These are phyloP conservation scores for Blyttiomyces sp. DNA, from an alignment of 371 early-diverging fungal species.

Conservation along the genomic window DNA sequence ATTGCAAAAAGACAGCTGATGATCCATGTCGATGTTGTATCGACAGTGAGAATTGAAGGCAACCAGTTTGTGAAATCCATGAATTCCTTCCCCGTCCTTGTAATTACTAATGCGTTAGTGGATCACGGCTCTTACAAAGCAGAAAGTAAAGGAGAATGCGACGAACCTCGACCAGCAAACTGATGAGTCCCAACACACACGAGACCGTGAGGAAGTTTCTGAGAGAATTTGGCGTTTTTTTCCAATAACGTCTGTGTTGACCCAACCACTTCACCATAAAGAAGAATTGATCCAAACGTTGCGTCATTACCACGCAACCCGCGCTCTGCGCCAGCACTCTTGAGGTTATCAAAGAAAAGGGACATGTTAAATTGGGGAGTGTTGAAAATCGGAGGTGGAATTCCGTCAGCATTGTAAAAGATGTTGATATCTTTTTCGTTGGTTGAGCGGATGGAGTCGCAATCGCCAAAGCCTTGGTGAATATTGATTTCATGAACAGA, in stretches of 20 bases:
- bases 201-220: conserved; percentile 68
- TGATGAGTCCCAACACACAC: conserved; percentile 78
- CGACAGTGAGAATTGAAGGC: conserved; percentile 80
- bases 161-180: conserved; percentile 66
- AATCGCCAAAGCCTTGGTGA: neutral
- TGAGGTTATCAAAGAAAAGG: conserved; percentile 42
- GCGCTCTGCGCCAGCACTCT: conserved; percentile 4
- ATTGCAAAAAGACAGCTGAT: conserved; percentile 84
- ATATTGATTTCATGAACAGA: too few species aligned
- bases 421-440: neutral
- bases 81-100: conserved; percentile 81
- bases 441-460: neutral
- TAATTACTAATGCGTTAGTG: neutral
- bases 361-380: conserved; percentile 39
- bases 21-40: conserved; percentile 60
- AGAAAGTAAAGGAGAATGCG: neutral
- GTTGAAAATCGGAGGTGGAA: too few species aligned
- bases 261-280: conserved; percentile 73
- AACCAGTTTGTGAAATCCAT: conserved; percentile 91
- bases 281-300: conserved; percentile 66
- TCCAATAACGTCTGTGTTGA: conserved; percentile 92
- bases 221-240: conserved; percentile 68
- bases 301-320: conserved; percentile 30
- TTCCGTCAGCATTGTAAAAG: neutral
- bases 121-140: too few species aligned